These are phyloP conservation scores for Aureobasidium subglaciale DNA, from an alignment of 2,329 filamentous ascomycete genomes.

Conservation along the genomic window DNA sequence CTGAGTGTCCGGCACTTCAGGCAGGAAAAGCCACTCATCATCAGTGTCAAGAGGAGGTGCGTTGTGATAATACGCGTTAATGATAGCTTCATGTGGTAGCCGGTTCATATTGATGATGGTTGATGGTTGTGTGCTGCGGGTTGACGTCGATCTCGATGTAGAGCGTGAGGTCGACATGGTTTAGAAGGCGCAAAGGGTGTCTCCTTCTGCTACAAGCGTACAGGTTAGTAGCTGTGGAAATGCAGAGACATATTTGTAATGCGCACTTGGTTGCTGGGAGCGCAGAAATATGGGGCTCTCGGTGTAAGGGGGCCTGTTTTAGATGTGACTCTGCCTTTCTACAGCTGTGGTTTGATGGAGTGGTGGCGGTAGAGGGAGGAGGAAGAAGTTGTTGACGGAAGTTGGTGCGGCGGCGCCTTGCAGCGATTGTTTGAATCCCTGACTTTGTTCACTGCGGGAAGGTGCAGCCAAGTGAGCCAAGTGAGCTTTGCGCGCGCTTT, in stretches of 20 bases:
- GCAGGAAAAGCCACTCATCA: neutral
- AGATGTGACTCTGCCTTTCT: neutral
- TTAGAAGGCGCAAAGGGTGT: no score
- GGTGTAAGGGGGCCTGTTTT: neutral
- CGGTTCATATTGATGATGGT: neutral
- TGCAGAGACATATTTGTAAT: neutral
- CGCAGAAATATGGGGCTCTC: neutral
- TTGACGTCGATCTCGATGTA: no score
- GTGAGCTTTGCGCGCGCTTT: neutral
- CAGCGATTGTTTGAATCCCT: neutral
- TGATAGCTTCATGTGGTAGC: neutral
- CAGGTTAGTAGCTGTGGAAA: neutral
- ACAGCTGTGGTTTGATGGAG: neutral
- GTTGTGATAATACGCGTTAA: neutral
- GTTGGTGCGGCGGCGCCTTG: neutral
- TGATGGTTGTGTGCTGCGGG: neutral
- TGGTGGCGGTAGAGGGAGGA: neutral
- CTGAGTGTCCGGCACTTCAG: neutral
- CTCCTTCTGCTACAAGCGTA: no score
- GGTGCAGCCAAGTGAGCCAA: neutral
- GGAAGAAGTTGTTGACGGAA: neutral
- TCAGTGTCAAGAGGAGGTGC: neutral
- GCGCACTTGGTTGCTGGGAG: neutral
- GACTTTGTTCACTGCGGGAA: neutral
- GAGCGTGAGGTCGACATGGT: no score